These are phyloP conservation scores for Coemansia umbellata DNA, from an alignment of 192 early-diverging fungal species.

Conservation along the genomic window DNA sequence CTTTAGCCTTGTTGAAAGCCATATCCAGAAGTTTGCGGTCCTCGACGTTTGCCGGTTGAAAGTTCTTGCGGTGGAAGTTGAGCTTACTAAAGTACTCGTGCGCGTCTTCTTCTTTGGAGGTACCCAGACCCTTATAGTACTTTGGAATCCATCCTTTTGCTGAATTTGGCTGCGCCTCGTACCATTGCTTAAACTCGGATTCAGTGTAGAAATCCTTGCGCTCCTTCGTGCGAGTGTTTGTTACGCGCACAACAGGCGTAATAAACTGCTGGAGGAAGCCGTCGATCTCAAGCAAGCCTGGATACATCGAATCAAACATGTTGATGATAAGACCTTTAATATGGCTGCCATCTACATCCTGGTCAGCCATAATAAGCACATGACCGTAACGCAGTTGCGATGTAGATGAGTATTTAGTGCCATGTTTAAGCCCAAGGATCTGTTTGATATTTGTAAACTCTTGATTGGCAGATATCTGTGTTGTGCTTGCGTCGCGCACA, in stretches of 20 bases:
- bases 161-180: conserved; percentile 58
- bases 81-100: conserved; percentile 90
- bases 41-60: conserved; percentile 53
- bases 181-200: conserved; percentile 90
- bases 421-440: conserved; percentile 92
- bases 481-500: conserved; percentile 78
- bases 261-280: conserved; percentile 95
- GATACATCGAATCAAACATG: conserved; percentile 92
- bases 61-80: conserved; percentile 74
- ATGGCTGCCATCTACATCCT: conserved; percentile 94
- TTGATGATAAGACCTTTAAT: conserved; percentile 98
- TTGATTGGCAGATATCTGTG: conserved; percentile 69
- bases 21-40: conserved; percentile 85
- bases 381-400: conserved; percentile 87
- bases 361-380: conserved; percentile 99
- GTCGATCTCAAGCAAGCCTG: conserved; percentile 81
- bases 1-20: conserved; percentile 94
- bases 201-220: conserved; percentile 83
- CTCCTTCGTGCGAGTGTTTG: conserved; percentile 51
- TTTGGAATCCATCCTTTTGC: conserved; percentile 82
- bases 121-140: conserved; percentile 99
- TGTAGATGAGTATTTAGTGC: conserved; percentile 66
- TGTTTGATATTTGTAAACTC: conserved; percentile 88
- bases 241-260: conserved; percentile 91
- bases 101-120: conserved; percentile 75